phyloP scores from a whole-genome alignment of 176 grass and related monocot genomes.

The Carex myosuroides region DNA sequence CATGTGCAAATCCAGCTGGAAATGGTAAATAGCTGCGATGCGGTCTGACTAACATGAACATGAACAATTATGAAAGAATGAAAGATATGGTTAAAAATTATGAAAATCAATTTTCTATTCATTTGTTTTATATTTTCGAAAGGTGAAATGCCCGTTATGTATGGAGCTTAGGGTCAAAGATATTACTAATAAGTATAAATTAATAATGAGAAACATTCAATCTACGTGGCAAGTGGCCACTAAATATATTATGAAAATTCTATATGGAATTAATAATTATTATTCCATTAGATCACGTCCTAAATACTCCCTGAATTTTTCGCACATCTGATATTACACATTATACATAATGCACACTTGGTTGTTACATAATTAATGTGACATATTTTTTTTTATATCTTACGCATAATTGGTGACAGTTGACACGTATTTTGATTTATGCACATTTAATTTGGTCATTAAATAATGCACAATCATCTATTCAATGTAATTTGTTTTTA shows the following conservation, averaged over 20 bases:
- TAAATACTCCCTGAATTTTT: too few species aligned
- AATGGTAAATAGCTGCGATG: background rate
- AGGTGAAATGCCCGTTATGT: background rate
- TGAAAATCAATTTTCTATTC: background rate
- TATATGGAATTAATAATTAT: background rate
- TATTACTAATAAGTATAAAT: background rate
- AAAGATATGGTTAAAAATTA: background rate
- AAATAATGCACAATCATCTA: too few species aligned
- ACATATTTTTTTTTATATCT: too few species aligned
- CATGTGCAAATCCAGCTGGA: constrained; percentile 14
- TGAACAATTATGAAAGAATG: background rate
- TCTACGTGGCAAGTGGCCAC: background rate
- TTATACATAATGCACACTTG: too few species aligned
- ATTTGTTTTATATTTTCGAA: background rate
- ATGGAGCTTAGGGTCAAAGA: background rate
- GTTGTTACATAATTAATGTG: too few species aligned
- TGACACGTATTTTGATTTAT: too few species aligned
- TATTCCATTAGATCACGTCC: background rate
- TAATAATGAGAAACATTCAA: background rate
- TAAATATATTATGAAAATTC: background rate
- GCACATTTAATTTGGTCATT: too few species aligned
- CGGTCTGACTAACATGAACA: background rate
- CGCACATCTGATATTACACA: too few species aligned
- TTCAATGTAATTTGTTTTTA: too few species aligned
- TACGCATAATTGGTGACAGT: too few species aligned